These are phyloP conservation scores for Umbelopsis sp. DNA, from an alignment of 371 early-diverging fungal genomes.

Conservation along the genomic window DNA sequence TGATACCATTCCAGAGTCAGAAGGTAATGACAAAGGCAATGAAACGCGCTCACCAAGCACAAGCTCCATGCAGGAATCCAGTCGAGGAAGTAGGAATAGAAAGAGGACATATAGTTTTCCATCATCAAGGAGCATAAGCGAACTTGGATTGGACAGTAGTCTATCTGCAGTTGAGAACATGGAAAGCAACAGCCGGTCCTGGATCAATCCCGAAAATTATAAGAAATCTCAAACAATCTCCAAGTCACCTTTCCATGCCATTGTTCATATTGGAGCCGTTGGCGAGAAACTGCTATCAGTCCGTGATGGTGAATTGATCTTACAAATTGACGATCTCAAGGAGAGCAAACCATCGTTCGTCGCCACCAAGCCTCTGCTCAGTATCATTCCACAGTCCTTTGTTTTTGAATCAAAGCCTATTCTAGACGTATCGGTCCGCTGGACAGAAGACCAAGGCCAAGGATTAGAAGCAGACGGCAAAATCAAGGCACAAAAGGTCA, in stretches of 20 bases:
- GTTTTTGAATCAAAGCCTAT: neutral
- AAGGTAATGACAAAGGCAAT: neutral
- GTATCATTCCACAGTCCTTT: neutral
- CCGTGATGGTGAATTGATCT: constrained; percentile 33
- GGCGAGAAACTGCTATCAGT: constrained; percentile 30
- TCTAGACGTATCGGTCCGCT: neutral
- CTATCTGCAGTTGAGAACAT: constrained; percentile 33
- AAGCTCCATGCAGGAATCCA: neutral
- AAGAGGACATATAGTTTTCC: constrained; percentile 43
- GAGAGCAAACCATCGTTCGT: constrained; percentile 12
- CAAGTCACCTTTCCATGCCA: constrained; percentile 26
- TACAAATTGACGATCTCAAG: constrained; percentile 33
- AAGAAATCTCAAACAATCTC: constrained; percentile 20
- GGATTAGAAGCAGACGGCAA: constrained; percentile 22
- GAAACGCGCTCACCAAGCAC: neutral
- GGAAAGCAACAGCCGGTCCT: constrained; percentile 34
- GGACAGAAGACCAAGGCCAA: constrained; percentile 8
- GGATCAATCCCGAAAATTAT: constrained; percentile 14
- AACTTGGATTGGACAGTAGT: constrained; percentile 20
- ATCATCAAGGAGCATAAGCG: constrained; percentile 24
- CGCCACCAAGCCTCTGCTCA: neutral
- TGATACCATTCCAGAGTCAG: neutral
- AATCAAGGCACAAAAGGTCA: constrained; percentile 21
- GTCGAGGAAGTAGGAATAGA: constrained; percentile 17
- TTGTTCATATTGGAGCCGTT: constrained; percentile 35